Evolutionary conservation across 352 stramenopile species (phyloP).

Genomic region (Phytopythium vexans): DNA sequence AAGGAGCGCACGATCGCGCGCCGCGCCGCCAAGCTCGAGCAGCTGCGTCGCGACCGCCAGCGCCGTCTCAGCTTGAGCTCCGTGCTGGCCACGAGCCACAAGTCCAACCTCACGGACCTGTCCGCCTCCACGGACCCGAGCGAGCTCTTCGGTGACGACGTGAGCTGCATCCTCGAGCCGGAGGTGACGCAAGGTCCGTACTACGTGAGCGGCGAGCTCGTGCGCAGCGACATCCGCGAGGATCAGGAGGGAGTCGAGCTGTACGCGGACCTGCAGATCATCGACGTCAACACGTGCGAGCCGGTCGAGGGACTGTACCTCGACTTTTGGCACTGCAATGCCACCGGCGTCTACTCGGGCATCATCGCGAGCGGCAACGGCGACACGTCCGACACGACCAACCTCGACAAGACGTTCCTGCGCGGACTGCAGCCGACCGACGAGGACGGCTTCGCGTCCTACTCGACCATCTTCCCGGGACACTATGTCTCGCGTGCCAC

Average conservation of each 20-base stretch:
- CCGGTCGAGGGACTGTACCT: too few species aligned
- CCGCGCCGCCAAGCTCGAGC: conserved; percentile 11
- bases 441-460: conserved; percentile 12
- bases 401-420: conserved; percentile 16
- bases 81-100: conserved; percentile 15
- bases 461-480: conserved; percentile 15
- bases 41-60: conserved; percentile 9
- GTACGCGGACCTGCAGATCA: too few species aligned
- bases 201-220: too few species aligned
- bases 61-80: conserved; percentile 12
- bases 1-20: conserved; percentile 11
- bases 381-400: conserved; percentile 15
- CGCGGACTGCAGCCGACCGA: conserved; percentile 13
- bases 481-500: conserved; percentile 17
- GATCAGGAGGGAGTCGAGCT: too few species aligned
- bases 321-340: conserved; percentile 23
- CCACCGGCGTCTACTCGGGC: conserved; percentile 20
- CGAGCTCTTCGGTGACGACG: conserved; percentile 15
- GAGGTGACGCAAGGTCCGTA: too few species aligned
- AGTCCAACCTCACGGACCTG: conserved; percentile 17
- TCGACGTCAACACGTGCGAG: too few species aligned
- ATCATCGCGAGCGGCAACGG: conserved; percentile 19
- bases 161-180: too few species aligned
- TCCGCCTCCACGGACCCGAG: conserved; percentile 8
- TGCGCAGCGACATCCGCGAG: too few species aligned